Evolutionary conservation across 371 early-diverging fungal species (phyloP).

Genomic region (Encephalitozoon intestinalis): DNA sequence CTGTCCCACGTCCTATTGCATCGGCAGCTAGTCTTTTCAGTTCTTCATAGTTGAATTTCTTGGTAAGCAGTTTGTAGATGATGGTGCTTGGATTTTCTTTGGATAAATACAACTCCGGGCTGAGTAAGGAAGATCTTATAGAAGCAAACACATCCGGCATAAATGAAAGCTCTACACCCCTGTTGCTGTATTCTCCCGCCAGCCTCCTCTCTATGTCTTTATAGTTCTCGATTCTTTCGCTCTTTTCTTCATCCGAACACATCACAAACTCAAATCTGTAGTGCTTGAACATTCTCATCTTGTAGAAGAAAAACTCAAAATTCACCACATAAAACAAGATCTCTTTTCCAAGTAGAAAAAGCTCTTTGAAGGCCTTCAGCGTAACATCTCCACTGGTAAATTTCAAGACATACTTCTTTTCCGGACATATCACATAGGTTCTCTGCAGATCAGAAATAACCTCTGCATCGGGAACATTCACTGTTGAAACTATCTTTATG

Average conservation of each 20-base stretch:
- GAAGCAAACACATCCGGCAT: background rate
- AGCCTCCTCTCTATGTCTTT: background rate
- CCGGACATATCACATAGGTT: background rate
- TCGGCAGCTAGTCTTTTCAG: background rate
- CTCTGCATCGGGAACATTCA: background rate
- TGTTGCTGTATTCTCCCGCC: background rate
- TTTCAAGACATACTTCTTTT: background rate
- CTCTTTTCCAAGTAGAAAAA: background rate
- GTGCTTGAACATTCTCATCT: conserved; percentile 1
- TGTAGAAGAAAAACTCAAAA: conserved; percentile 7
- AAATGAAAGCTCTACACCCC: conserved; percentile 1
- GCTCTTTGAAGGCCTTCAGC: background rate
- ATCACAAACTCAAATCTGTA: background rate
- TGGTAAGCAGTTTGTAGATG: background rate
- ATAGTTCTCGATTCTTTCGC: background rate
- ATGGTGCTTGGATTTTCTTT: background rate
- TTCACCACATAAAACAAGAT: background rate
- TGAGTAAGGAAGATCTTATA: background rate
- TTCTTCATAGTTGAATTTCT: background rate
- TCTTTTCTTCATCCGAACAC: background rate
- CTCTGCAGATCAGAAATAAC: background rate
- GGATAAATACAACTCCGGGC: background rate
- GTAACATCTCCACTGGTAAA: background rate
- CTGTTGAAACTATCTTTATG: background rate
- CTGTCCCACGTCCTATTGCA: background rate